A percentile compares a stretch with the other conserved stretches of the same genome.
These are phyloP conservation scores for Capronia coronata DNA, from an alignment of 2,329 filamentous ascomycete species.

Conservation along the genomic window DNA sequence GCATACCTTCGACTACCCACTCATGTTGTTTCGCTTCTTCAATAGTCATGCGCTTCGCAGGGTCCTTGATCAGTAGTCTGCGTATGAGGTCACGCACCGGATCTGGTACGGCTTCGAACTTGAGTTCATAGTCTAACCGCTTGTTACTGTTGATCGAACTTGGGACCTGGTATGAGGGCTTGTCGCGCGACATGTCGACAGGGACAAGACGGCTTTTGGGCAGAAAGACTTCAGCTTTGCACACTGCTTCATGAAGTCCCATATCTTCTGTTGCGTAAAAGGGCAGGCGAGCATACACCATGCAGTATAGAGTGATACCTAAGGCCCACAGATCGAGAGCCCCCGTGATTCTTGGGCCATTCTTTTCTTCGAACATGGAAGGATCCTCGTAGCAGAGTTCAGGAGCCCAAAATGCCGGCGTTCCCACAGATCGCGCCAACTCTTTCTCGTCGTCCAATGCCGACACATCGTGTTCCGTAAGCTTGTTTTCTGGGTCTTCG, in stretches of 20 bases:
- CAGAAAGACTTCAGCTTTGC: conserved; percentile 86
- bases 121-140: conserved; percentile 68
- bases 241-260: conserved; percentile 85
- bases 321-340: conserved; percentile 97
- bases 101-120: conserved; percentile 80
- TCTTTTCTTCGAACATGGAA: conserved; percentile 42
- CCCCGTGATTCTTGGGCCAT: conserved; percentile 68
- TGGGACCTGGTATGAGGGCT: conserved; percentile 27
- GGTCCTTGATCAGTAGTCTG: conserved; percentile 81
- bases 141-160: conserved; percentile 58
- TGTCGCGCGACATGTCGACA: conserved; percentile 39
- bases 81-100: conserved; percentile 70
- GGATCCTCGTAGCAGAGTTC: conserved; percentile 88
- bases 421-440: conserved; percentile 95
- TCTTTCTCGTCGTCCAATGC: conserved; percentile 91
- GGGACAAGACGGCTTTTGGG: conserved; percentile 75
- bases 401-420: conserved; percentile 93
- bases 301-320: conserved; percentile 90
- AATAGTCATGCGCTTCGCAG: conserved; percentile 77
- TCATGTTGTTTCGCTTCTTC: conserved; percentile 89
- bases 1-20: conserved; percentile 77
- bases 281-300: conserved; percentile 87
- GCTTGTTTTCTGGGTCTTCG: conserved; percentile 63
- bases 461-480: conserved; percentile 71
- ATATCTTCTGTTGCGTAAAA: conserved; percentile 81